Conservation (phyloP, 768 basidiomycete species). For the Boletus patriciae region DNA sequence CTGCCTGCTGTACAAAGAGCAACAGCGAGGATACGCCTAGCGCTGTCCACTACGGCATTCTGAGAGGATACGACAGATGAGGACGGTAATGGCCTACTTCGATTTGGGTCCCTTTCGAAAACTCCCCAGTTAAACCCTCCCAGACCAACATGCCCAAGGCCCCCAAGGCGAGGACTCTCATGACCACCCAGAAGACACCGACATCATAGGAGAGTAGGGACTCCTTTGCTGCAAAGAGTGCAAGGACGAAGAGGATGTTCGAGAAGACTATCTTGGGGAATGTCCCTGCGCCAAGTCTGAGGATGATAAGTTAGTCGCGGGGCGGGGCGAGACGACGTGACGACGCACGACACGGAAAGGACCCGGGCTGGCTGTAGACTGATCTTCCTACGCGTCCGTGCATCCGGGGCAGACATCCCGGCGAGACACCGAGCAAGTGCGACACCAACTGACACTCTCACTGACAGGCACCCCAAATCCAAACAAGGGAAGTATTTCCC, state of each 20-base stretch:
- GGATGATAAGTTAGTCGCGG: background rate
- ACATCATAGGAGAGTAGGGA: slow-evolving; percentile 65
- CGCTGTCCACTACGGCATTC: slow-evolving; percentile 59
- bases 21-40: slow-evolving; percentile 66
- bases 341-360: slow-evolving; percentile 53
- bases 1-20: slow-evolving; percentile 66
- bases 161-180: slow-evolving; percentile 71
- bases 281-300: slow-evolving; percentile 52
- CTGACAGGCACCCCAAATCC: background rate
- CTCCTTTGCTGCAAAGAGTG: slow-evolving; percentile 64
- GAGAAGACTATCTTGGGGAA: slow-evolving; percentile 58
- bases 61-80: slow-evolving; percentile 10
- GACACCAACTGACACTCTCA: background rate
- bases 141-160: slow-evolving; percentile 63
- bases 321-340: background rate
- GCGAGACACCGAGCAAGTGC: slow-evolving; percentile 10
- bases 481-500: slow-evolving; percentile 25
- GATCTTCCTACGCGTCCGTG: slow-evolving; percentile 63
- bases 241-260: slow-evolving; percentile 62
- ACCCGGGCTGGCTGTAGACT: slow-evolving; percentile 56
- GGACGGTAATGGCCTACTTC: slow-evolving; percentile 48
- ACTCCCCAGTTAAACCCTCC: slow-evolving; percentile 55
- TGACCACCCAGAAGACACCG: slow-evolving; percentile 74
- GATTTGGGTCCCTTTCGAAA: slow-evolving; percentile 52
- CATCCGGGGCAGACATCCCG: slow-evolving; percentile 63